Conservation (phyloP, 2,329 filamentous ascomycete genomes). For the Xylaria arbuscula region DNA sequence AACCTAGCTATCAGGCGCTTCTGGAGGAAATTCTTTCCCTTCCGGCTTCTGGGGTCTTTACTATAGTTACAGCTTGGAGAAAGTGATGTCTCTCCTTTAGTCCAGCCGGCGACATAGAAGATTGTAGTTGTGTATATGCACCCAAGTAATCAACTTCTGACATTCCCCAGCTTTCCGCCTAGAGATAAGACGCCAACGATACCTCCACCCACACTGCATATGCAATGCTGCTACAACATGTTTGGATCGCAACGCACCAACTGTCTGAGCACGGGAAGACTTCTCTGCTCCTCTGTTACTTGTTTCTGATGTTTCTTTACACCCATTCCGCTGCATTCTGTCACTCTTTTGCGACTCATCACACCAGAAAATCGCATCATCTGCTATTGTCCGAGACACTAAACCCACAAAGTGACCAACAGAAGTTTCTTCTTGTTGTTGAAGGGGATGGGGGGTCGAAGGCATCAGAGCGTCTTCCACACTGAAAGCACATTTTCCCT, state of each 20-base stretch:
- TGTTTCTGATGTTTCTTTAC: constrained; percentile 5
- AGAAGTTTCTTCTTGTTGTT: too few species aligned
- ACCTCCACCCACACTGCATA: constrained; percentile 1
- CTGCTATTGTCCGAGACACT: constrained; percentile 24
- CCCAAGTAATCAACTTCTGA: constrained; percentile 19
- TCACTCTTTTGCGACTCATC: background rate
- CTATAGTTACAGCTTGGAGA: background rate
- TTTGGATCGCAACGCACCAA: background rate
- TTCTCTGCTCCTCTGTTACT: background rate
- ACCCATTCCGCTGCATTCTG: background rate
- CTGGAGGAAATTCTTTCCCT: background rate
- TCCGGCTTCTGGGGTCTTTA: background rate
- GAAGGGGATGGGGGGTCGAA: constrained; percentile 12
- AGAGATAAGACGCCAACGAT: constrained; percentile 21
- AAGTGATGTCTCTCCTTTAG: constrained; percentile 7
- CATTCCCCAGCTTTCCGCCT: constrained; percentile 16
- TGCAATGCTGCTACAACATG: constrained; percentile 1
- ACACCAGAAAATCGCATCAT: constrained; percentile 13
- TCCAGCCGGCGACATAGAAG: background rate
- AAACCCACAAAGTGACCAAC: background rate
- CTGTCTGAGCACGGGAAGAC: background rate
- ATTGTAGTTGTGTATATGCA: background rate
- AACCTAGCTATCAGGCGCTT: background rate
- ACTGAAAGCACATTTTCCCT: constrained; percentile 29
- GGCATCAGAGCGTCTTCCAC: constrained; percentile 17